phyloP scores from a whole-genome alignment of 139 green algal species.

The Zygnema circumcarinatum region DNA sequence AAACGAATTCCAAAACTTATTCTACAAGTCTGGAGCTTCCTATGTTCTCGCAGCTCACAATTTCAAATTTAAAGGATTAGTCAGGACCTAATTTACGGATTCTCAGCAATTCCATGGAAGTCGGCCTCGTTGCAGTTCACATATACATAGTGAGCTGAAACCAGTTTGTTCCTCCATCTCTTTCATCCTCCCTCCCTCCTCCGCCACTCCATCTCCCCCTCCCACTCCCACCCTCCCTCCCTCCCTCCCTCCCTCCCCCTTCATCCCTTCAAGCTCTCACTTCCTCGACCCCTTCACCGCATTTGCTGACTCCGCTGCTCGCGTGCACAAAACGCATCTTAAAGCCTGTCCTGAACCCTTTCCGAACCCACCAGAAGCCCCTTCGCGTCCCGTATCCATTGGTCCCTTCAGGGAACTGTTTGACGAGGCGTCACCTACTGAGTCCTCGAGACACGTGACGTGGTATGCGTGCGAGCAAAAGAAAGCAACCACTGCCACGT shows the following conservation, averaged over 20 bases:
- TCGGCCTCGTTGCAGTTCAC: no score
- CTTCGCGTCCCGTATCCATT: background rate
- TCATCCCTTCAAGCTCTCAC: no score
- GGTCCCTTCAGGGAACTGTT: background rate
- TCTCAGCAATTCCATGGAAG: no score
- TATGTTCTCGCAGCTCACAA: no score
- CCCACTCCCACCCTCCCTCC: constrained; percentile 60
- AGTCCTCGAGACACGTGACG: constrained; percentile 41
- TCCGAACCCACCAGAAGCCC: background rate
- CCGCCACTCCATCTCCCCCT: background rate
- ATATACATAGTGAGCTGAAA: no score
- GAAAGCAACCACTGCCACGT: constrained; percentile 49
- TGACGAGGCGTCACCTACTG: background rate
- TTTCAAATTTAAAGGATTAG: no score
- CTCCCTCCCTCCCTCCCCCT: background rate
- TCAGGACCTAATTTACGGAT: no score
- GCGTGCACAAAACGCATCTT: constrained; percentile 14
- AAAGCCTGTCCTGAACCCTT: background rate
- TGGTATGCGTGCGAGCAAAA: constrained; percentile 61
- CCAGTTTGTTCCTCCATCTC: background rate
- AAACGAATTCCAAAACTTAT: no score
- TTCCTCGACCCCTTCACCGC: background rate
- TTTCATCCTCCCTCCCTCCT: background rate
- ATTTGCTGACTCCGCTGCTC: constrained; percentile 25
- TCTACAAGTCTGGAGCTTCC: no score